Evolutionary conservation across 192 early-diverging fungal genomes (phyloP).

Genomic region (Entrophospora sp.): DNA sequence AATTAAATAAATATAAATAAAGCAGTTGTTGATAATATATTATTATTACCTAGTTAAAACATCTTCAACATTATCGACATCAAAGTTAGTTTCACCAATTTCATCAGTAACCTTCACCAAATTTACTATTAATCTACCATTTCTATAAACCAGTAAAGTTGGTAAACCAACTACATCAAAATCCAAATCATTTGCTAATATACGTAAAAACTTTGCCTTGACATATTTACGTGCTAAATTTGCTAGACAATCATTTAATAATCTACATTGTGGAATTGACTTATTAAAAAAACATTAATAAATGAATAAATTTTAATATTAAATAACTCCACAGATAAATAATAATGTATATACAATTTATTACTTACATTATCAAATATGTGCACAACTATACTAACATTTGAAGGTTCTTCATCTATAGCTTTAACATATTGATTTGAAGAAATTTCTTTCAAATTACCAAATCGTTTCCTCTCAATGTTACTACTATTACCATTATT

Average conservation of each 20-base stretch:
- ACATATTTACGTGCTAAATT: constrained; percentile 38
- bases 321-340: background rate
- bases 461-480: constrained; percentile 34
- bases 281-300: background rate
- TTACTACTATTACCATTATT: too few relatives aligned
- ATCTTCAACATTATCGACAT: constrained; percentile 35
- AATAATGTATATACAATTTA: background rate
- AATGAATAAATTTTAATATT: background rate
- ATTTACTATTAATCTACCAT: constrained; percentile 40
- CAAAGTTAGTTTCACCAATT: constrained; percentile 25
- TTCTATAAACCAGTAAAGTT: constrained; percentile 41
- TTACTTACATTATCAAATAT: constrained; percentile 38
- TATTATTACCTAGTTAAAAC: constrained; percentile 41
- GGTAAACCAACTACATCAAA: constrained; percentile 48
- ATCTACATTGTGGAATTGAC: constrained; percentile 25
- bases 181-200: constrained; percentile 39
- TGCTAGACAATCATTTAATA: constrained; percentile 33
- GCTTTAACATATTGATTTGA: constrained; percentile 35
- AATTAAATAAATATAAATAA: too few relatives aligned
- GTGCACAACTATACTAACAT: constrained; percentile 40
- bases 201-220: constrained; percentile 40
- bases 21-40: too few relatives aligned
- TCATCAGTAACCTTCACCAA: constrained; percentile 42
- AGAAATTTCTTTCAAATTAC: constrained; percentile 35
- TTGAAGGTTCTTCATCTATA: constrained; percentile 40